Percentiles rank a stretch among this genome's conserved stretches.
phyloP scores from a whole-genome alignment of 306 rosid species.

The Dalbergia cultrata region DNA sequence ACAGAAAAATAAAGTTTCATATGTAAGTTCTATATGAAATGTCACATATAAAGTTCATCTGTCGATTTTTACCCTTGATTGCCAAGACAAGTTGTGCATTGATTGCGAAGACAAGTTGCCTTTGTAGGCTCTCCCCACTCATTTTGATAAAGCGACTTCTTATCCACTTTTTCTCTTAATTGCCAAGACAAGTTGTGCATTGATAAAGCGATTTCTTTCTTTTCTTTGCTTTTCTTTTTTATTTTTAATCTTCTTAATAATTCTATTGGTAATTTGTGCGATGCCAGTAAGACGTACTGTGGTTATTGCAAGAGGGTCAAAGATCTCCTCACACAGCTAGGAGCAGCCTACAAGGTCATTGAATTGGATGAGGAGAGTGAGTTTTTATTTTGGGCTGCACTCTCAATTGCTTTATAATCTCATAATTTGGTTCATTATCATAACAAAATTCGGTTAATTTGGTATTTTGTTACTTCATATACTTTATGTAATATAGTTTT shows the following conservation, averaged over 20 bases:
- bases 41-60: too few relatives aligned
- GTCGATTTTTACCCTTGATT: too few relatives aligned
- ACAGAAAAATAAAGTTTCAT: too few relatives aligned
- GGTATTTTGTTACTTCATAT: background rate
- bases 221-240: background rate
- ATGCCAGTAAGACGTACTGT: slow-evolving; percentile 85
- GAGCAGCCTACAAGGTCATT: slow-evolving; percentile 70
- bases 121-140: too few relatives aligned
- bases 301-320: slow-evolving; percentile 82
- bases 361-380: slow-evolving; percentile 77
- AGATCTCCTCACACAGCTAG: slow-evolving; percentile 65
- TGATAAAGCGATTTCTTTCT: background rate
- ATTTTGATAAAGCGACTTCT: background rate
- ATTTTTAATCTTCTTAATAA: background rate
- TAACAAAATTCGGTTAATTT: slow-evolving; percentile 3
- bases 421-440: background rate
- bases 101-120: background rate
- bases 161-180: background rate
- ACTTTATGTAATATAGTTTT: background rate
- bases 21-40: too few relatives aligned
- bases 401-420: too few relatives aligned
- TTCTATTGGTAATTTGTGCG: slow-evolving; percentile 29
- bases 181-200: background rate
- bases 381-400: slow-evolving; percentile 2
- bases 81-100: background rate